A percentile compares a stretch with the other conserved stretches of the same genome.
Evolutionary conservation across 345 rosid genomes (phyloP).

Genomic region (Zanthoxylum bungeanum): DNA sequence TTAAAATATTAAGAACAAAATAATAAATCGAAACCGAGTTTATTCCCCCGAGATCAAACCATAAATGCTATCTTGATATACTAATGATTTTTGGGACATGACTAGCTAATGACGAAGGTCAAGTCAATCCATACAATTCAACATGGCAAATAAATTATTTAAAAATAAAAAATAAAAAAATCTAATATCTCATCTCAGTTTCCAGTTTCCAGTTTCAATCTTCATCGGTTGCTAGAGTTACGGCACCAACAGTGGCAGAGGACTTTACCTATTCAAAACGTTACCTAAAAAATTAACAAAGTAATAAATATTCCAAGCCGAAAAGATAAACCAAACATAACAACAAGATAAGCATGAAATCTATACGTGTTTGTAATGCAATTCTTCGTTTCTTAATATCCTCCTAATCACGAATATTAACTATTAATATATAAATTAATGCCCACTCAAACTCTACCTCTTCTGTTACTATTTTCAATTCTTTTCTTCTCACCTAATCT

Average conservation of each 20-base stretch:
- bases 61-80: too few relatives aligned
- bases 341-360: slow-evolving; percentile 4
- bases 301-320: not conserved
- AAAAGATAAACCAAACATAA: not conserved
- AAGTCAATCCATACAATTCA: not conserved
- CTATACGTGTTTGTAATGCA: not conserved
- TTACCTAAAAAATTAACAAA: not conserved
- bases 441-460: slow-evolving; percentile 6
- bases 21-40: too few relatives aligned
- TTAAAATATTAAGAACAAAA: too few relatives aligned
- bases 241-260: not conserved
- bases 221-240: not conserved
- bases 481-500: slow-evolving; percentile 23
- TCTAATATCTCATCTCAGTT: not conserved
- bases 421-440: not conserved
- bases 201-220: not conserved
- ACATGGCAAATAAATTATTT: not conserved
- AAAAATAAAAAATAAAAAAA: not conserved
- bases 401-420: not conserved
- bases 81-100: not conserved
- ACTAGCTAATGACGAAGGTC: not conserved
- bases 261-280: slow-evolving; percentile 9
- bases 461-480: not conserved
- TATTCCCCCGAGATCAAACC: too few relatives aligned
- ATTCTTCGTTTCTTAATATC: not conserved